Percentiles rank a stretch among this genome's conserved stretches.
These are phyloP conservation scores for Monoraphidium neglectum DNA, from an alignment of 139 green algal genomes.

Conservation along the genomic window DNA sequence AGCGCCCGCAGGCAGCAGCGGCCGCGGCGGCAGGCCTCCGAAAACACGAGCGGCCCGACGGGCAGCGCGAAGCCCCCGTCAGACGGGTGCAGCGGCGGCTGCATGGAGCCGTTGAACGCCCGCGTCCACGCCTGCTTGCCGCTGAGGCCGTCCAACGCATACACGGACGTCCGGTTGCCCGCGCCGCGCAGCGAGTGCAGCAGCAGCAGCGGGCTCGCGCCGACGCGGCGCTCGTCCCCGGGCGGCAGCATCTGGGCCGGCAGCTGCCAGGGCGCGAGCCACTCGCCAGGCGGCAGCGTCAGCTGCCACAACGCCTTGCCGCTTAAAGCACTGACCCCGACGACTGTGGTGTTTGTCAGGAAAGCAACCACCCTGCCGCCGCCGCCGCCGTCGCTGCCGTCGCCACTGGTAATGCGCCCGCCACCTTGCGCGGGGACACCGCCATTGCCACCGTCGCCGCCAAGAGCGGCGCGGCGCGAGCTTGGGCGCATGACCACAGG, in stretches of 20 bases:
- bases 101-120: slow-evolving; percentile 12
- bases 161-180: slow-evolving; percentile 13
- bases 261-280: background rate
- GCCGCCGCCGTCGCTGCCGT: no score
- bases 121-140: slow-evolving; percentile 8
- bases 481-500: background rate
- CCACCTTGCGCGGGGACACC: no score
- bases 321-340: background rate
- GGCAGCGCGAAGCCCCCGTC: background rate
- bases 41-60: background rate
- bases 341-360: background rate
- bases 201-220: background rate
- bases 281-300: background rate
- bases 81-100: background rate
- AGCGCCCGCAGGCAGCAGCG: slow-evolving; percentile 26
- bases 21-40: slow-evolving; percentile 11
- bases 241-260: background rate
- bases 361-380: background rate
- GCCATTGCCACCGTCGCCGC: no score
- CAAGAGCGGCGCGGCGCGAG: no score
- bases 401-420: no score
- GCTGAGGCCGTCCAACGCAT: background rate
- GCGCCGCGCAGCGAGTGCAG: background rate
- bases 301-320: slow-evolving; percentile 2
- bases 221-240: background rate